Percentiles rank a stretch among this genome's conserved stretches.
These are phyloP conservation scores for Penicillium oxalicum DNA, from an alignment of 2,329 filamentous ascomycete species.

Conservation along the genomic window DNA sequence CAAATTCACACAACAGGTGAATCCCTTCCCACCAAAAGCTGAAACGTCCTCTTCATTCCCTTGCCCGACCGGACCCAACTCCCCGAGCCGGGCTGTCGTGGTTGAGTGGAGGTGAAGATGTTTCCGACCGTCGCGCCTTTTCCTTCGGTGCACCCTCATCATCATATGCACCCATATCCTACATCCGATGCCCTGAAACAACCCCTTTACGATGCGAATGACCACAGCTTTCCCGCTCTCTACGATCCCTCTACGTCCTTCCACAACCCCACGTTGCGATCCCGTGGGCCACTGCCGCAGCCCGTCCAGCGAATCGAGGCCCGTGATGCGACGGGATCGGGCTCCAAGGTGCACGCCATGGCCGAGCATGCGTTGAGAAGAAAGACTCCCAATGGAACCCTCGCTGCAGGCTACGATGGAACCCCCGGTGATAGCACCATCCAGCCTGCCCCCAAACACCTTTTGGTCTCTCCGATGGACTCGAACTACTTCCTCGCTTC, in stretches of 20 bases:
- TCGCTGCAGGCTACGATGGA: slow-evolving; percentile 86
- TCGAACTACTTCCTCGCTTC: slow-evolving; percentile 31
- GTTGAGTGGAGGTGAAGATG: slow-evolving; percentile 35
- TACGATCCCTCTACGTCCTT: slow-evolving; percentile 24
- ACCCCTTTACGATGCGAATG: slow-evolving; percentile 27
- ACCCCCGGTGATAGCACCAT: slow-evolving; percentile 66
- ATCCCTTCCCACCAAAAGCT: slow-evolving; percentile 15
- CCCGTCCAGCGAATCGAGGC: slow-evolving; percentile 34
- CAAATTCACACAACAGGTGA: slow-evolving; percentile 21
- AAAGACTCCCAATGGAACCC: slow-evolving; percentile 90
- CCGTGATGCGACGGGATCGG: slow-evolving; percentile 23
- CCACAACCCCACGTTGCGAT: slow-evolving; percentile 26
- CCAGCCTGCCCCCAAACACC: slow-evolving; percentile 73
- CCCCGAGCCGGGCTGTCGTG: slow-evolving; percentile 11
- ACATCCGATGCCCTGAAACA: slow-evolving; percentile 26
- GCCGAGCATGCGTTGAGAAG: slow-evolving; percentile 74
- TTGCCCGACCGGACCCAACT: slow-evolving; percentile 10
- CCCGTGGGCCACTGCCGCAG: slow-evolving; percentile 35
- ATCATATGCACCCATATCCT: slow-evolving; percentile 31
- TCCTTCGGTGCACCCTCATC: slow-evolving; percentile 39
- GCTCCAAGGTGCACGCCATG: slow-evolving; percentile 18
- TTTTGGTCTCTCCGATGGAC: slow-evolving; percentile 61
- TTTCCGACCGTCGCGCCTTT: slow-evolving; percentile 45
- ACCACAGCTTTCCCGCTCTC: slow-evolving; percentile 20
- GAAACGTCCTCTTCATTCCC: slow-evolving; percentile 10